Evolutionary conservation across 371 early-diverging fungal species (phyloP).

Genomic region (Sanchytrium tribonematis): DNA sequence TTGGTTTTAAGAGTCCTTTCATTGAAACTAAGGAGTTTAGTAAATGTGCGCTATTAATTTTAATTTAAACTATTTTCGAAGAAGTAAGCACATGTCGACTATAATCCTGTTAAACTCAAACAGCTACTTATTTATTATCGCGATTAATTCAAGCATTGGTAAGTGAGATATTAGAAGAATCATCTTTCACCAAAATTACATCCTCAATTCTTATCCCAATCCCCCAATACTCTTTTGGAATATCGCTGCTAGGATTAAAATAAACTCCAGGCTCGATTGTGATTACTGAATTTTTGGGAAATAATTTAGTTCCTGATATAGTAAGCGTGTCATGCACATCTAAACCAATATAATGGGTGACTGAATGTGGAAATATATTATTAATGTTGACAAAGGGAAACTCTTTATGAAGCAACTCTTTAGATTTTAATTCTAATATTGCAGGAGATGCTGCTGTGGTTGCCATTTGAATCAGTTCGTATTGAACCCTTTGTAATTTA

Average conservation of each 20-base stretch:
- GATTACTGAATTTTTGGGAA: constrained; percentile 56
- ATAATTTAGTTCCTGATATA: constrained; percentile 24
- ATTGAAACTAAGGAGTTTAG: no score
- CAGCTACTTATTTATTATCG: no score
- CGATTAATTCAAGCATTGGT: no score
- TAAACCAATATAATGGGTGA: constrained; percentile 74
- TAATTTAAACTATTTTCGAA: no score
- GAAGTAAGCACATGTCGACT: no score
- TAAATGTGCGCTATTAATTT: no score
- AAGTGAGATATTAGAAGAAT: no score
- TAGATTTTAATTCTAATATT: not conserved
- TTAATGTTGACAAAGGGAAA: not conserved
- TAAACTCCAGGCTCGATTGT: constrained; percentile 86
- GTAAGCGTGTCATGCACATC: constrained; percentile 52
- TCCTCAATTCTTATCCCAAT: constrained; percentile 89
- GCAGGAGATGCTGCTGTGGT: not conserved
- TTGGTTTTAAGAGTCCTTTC: no score
- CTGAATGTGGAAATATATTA: constrained; percentile 64
- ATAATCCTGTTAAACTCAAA: no score
- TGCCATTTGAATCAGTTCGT: not conserved
- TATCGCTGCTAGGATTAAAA: constrained; percentile 34
- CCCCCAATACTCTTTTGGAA: constrained; percentile 48
- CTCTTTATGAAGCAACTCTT: not conserved
- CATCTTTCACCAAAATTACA: constrained; percentile 36
- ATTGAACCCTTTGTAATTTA: not conserved